Conservation (phyloP, 2,329 filamentous ascomycete genomes). For the Arthrobotrys iridis region DNA sequence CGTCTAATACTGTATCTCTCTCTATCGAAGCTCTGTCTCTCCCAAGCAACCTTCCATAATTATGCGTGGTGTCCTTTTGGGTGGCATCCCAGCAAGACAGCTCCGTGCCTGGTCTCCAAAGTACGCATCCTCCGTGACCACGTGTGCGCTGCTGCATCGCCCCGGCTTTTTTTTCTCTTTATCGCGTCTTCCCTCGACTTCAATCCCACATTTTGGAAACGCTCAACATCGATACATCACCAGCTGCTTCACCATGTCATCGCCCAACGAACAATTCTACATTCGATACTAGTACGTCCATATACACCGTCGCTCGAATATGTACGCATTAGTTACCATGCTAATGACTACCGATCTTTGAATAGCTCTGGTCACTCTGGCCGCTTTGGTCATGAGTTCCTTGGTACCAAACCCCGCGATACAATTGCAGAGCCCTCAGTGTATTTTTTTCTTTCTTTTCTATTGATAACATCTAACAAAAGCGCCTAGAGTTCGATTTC, state of each 20-base stretch:
- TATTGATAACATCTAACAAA: constrained; percentile 39
- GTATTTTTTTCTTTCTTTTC: too few species aligned
- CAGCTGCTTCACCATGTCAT: constrained; percentile 67
- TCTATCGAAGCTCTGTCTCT: constrained; percentile 1
- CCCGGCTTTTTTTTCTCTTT: constrained; percentile 20
- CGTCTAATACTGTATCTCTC: constrained; percentile 18
- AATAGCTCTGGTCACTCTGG: constrained; percentile 93
- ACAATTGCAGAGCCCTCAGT: neutral
- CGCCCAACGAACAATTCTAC: constrained; percentile 85
- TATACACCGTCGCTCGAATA: constrained; percentile 58
- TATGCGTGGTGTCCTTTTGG: constrained; percentile 46
- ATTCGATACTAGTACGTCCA: constrained; percentile 88
- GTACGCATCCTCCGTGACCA: constrained; percentile 35
- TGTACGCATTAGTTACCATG: neutral
- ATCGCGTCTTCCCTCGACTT: constrained; percentile 45
- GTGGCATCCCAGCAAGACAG: constrained; percentile 20
- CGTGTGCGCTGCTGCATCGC: constrained; percentile 24
- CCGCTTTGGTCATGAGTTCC: constrained; percentile 96
- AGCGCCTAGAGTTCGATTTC: constrained; percentile 86
- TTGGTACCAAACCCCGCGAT: constrained; percentile 70
- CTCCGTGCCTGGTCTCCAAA: constrained; percentile 21
- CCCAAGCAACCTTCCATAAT: neutral
- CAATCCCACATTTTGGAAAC: neutral
- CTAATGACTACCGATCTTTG: constrained; percentile 54
- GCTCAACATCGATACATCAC: neutral